Evolutionary conservation across 768 basidiomycete species (phyloP).

Genomic region (Macrolepiota fuliginosa): DNA sequence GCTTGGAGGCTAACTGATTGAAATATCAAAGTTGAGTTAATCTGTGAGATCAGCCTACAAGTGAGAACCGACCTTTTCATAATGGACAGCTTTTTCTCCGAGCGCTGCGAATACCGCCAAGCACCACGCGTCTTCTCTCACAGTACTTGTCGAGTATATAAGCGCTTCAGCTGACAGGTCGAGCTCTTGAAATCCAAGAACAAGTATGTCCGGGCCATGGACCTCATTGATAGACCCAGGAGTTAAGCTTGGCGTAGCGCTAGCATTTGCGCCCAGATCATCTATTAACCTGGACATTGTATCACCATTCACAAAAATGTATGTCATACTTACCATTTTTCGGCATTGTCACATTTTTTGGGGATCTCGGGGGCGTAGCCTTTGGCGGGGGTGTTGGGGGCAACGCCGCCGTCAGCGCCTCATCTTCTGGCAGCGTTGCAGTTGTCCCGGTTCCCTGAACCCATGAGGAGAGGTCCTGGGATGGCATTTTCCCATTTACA

Average conservation of each 20-base stretch:
- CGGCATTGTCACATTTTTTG: constrained; percentile 25
- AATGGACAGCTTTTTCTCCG: constrained; percentile 60
- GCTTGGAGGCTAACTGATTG: constrained; percentile 63
- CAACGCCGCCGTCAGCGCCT: neutral
- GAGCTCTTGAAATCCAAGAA: constrained; percentile 80
- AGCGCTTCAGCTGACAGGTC: constrained; percentile 79
- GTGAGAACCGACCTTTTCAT: constrained; percentile 55
- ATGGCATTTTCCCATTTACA: constrained; percentile 75
- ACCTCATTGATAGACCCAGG: constrained; percentile 24
- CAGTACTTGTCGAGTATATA: constrained; percentile 61
- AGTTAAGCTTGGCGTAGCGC: neutral
- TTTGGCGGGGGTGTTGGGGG: constrained; percentile 30
- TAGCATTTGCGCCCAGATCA: neutral
- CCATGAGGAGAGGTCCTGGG: constrained; percentile 72
- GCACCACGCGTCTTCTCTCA: constrained; percentile 72
- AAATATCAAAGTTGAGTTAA: neutral
- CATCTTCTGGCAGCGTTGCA: neutral
- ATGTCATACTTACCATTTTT: constrained; percentile 20
- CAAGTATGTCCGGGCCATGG: constrained; percentile 58
- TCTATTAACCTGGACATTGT: neutral
- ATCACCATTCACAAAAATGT: neutral
- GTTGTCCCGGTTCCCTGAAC: constrained; percentile 32
- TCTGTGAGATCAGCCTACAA: neutral
- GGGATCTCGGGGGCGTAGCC: constrained; percentile 34
- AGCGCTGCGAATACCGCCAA: constrained; percentile 63